These are phyloP conservation scores for Bryoglossum gracile DNA, from an alignment of 495 filamentous ascomycete species.

Conservation along the genomic window DNA sequence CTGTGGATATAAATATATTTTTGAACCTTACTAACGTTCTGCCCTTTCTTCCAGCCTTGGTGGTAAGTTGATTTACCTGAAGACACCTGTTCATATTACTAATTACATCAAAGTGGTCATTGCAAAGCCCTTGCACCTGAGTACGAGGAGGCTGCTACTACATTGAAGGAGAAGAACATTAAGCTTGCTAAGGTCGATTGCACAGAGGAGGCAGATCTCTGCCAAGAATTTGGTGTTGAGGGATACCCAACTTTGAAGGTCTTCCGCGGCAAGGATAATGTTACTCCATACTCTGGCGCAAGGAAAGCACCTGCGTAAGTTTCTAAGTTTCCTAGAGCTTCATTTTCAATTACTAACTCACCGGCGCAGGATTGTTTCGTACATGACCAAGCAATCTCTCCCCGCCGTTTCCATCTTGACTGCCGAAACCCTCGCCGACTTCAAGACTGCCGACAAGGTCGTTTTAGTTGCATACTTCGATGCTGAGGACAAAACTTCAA, in stretches of 20 bases:
- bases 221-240: conserved; percentile 82
- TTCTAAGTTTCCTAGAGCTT: neutral
- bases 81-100: conserved; percentile 52
- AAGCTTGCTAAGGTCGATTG: conserved; percentile 92
- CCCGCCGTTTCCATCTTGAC: conserved; percentile 80
- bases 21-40: conserved; percentile 19
- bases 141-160: conserved; percentile 86
- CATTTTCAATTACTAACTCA: conserved; percentile 26
- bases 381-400: conserved; percentile 98
- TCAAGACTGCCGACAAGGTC: conserved; percentile 97
- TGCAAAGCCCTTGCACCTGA: conserved; percentile 81
- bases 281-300: conserved; percentile 77
- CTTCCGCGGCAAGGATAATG: conserved; percentile 87
- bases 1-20: conserved; percentile 10
- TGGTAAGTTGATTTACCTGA: conserved; percentile 27
- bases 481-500: conserved; percentile 76
- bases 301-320: conserved; percentile 86
- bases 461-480: conserved; percentile 85
- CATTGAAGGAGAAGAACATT: conserved; percentile 93
- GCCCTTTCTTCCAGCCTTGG: conserved; percentile 20
- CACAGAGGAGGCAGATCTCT: conserved; percentile 88
- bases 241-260: conserved; percentile 98
- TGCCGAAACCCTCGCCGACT: conserved; percentile 78
- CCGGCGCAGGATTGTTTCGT: conserved; percentile 78
- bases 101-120: conserved; percentile 49